These are phyloP conservation scores for Orobanche coerulescens DNA, from an alignment of 257 asterid species.

Conservation along the genomic window DNA sequence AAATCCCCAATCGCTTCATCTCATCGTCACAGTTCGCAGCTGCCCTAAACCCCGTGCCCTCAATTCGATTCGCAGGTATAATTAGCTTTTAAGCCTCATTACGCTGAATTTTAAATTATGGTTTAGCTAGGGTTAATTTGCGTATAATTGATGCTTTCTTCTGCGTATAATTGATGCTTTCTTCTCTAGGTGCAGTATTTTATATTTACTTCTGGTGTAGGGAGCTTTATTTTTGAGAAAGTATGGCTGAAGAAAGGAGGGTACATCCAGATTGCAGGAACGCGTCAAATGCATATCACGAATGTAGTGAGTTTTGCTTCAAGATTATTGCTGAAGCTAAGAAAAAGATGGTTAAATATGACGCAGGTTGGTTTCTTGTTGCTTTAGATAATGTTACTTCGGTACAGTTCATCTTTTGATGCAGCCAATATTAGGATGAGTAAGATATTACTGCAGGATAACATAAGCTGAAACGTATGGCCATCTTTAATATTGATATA, in stretches of 20 bases:
- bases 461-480: neutral
- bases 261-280: slow-evolving; percentile 69
- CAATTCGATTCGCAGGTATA: neutral
- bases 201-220: neutral
- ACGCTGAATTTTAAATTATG: neutral
- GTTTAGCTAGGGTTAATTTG: neutral
- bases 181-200: neutral
- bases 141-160: too few species aligned
- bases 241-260: slow-evolving; percentile 43
- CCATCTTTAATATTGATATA: neutral
- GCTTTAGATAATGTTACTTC: neutral
- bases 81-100: neutral
- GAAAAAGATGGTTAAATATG: slow-evolving; percentile 27
- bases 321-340: slow-evolving; percentile 49
- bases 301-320: slow-evolving; percentile 62
- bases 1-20: slow-evolving; percentile 12
- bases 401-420: neutral
- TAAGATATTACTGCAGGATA: neutral
- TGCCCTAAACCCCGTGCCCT: neutral
- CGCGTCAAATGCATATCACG: slow-evolving; percentile 56
- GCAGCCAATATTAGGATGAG: neutral
- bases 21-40: neutral
- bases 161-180: neutral
- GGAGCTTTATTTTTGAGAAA: neutral
- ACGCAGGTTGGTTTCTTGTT: slow-evolving; percentile 29